phyloP scores from a whole-genome alignment of 768 basidiomycete species.

The Tulasnella sp. region DNA sequence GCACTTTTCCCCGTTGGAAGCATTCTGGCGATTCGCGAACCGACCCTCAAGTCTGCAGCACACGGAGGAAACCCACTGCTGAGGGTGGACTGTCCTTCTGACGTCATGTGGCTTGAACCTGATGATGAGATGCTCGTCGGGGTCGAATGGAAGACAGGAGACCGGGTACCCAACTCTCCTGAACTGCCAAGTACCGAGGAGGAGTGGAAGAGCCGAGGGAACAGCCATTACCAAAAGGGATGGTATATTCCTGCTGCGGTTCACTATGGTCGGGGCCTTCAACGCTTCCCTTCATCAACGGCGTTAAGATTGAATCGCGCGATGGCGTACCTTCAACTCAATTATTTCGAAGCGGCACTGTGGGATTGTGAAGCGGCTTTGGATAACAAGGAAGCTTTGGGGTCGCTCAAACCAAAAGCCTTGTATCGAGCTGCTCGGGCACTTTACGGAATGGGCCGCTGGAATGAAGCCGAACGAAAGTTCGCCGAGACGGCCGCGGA shows the following conservation, averaged over 20 bases:
- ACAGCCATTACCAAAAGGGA: constrained; percentile 38
- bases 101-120: constrained; percentile 40
- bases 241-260: constrained; percentile 41
- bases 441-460: constrained; percentile 26
- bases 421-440: constrained; percentile 23
- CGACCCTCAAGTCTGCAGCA: constrained; percentile 39
- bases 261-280: constrained; percentile 39
- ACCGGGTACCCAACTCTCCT: neutral
- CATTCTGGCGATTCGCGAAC: constrained; percentile 45
- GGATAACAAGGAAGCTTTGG: neutral
- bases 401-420: neutral
- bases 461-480: neutral
- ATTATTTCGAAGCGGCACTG: neutral
- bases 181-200: constrained; percentile 18
- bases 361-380: neutral
- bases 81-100: constrained; percentile 44
- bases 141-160: constrained; percentile 24
- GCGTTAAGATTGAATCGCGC: constrained; percentile 28
- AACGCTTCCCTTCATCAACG: neutral
- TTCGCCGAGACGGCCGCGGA: neutral
- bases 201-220: constrained; percentile 41
- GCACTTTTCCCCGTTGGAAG: constrained; percentile 42
- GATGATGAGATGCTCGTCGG: constrained; percentile 33
- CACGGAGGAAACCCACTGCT: constrained; percentile 36
- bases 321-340: constrained; percentile 15